Evolutionary conservation across 139 green algal genomes (phyloP).

Genomic region (Parachlorella kessleri): DNA sequence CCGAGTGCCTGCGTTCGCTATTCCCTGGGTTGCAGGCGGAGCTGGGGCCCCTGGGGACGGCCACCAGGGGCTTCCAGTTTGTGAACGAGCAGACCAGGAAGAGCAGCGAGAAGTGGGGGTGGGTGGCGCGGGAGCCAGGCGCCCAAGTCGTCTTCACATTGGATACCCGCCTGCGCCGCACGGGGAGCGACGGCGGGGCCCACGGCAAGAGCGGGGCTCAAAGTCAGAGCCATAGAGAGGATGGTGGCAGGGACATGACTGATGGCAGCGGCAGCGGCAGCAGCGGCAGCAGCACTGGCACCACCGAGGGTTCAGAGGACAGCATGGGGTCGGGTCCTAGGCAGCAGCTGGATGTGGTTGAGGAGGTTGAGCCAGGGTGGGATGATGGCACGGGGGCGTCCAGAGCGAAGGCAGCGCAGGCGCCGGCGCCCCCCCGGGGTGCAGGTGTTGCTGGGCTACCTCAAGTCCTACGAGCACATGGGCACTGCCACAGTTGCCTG

Average conservation of each 20-base stretch:
- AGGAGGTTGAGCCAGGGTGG: too few species aligned
- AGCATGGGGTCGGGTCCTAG: too few species aligned
- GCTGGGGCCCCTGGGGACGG: background rate
- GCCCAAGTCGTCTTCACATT: background rate
- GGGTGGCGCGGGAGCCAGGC: background rate
- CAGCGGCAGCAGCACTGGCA: background rate
- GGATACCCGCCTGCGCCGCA: background rate
- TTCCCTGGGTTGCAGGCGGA: too few species aligned
- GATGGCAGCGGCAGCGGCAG: background rate
- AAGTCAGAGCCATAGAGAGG: background rate
- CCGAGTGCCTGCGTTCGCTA: too few species aligned
- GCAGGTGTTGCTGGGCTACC: background rate
- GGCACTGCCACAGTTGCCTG: background rate
- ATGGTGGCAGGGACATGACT: background rate
- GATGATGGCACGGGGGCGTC: too few species aligned
- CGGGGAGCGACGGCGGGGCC: background rate
- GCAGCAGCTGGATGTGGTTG: too few species aligned
- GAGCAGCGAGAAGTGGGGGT: background rate
- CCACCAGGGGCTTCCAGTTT: background rate
- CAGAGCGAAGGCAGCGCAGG: too few species aligned
- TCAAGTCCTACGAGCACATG: background rate
- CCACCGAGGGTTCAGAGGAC: too few species aligned
- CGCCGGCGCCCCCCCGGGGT: too few species aligned
- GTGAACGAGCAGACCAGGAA: background rate
- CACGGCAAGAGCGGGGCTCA: background rate